Percentiles rank a stretch among this genome's conserved stretches.
These are phyloP conservation scores for Coemansia sp. DNA, from an alignment of 192 early-diverging fungal genomes.

Conservation along the genomic window DNA sequence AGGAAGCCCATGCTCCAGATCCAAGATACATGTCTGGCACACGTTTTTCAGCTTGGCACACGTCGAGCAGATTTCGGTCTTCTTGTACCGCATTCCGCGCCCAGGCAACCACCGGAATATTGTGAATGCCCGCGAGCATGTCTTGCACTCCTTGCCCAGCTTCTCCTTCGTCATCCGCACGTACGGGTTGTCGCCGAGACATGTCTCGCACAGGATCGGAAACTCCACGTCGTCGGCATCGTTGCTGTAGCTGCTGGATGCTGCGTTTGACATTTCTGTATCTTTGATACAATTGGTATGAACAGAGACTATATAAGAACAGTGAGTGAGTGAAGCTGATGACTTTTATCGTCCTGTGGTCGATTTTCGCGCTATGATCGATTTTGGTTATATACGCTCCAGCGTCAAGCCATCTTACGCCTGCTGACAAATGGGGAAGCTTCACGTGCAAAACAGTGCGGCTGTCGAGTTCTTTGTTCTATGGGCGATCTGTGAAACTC, in stretches of 20 bases:
- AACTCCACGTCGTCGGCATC: slow-evolving; percentile 56
- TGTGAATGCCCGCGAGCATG: slow-evolving; percentile 91
- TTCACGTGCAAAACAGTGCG: slow-evolving; percentile 14
- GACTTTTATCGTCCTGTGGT: too few relatives aligned
- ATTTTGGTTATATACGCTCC: not conserved
- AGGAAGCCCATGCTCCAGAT: slow-evolving; percentile 93
- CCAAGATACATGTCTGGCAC: slow-evolving; percentile 95
- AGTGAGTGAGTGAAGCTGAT: not conserved
- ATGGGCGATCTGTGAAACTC: too few relatives aligned
- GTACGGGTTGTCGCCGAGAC: slow-evolving; percentile 96
- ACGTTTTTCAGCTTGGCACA: slow-evolving; percentile 99
- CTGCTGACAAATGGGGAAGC: slow-evolving; percentile 4
- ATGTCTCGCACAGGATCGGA: slow-evolving; percentile 94
- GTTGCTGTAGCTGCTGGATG: not conserved
- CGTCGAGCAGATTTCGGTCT: slow-evolving; percentile 97
- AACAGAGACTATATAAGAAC: too few relatives aligned
- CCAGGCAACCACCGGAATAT: slow-evolving; percentile 97
- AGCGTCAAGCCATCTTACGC: not conserved
- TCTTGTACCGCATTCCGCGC: slow-evolving; percentile 92
- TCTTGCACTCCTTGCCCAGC: slow-evolving; percentile 79
- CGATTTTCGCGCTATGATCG: too few relatives aligned
- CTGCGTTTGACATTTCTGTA: not conserved
- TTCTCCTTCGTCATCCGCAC: slow-evolving; percentile 91
- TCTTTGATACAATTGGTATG: not conserved
- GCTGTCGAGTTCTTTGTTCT: too few relatives aligned